Evolutionary conservation across 768 basidiomycete species (phyloP).

Genomic region (Pleurotus ostreatus): DNA sequence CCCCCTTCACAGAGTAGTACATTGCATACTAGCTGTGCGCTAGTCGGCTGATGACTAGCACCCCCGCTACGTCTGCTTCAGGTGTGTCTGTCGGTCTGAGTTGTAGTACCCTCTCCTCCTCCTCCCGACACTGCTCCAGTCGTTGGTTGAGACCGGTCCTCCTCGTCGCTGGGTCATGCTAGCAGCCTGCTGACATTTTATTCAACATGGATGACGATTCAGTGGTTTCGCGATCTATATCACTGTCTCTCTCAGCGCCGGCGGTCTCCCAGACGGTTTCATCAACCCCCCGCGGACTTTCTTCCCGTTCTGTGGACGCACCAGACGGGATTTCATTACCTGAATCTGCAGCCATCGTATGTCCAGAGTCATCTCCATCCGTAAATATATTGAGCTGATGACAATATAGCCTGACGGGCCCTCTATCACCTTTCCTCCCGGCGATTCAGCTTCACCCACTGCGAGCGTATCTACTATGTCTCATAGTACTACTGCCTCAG

Average conservation of each 20-base stretch:
- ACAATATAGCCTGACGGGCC: background rate
- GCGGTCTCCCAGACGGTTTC: background rate
- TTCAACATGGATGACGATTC: background rate
- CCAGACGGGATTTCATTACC: slow-evolving; percentile 1
- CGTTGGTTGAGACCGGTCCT: slow-evolving; percentile 3
- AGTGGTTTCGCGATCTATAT: slow-evolving; percentile 4
- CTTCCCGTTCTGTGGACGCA: slow-evolving; percentile 3
- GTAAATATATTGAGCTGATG: background rate
- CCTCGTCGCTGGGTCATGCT: background rate
- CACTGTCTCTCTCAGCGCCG: slow-evolving; percentile 5
- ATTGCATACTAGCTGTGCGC: background rate
- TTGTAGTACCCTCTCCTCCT: background rate
- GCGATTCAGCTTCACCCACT: background rate
- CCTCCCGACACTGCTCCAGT: slow-evolving; percentile 3
- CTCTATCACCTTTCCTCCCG: background rate
- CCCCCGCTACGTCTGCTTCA: slow-evolving; percentile 5
- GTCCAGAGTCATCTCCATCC: background rate
- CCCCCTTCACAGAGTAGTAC: background rate
- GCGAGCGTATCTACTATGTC: background rate
- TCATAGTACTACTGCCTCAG: background rate
- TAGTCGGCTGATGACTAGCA: slow-evolving; percentile 6
- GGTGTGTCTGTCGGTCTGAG: slow-evolving; percentile 4
- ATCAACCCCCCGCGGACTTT: background rate
- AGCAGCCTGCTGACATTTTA: background rate
- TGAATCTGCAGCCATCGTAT: background rate